A percentile compares a stretch with the other conserved stretches of the same genome.
phyloP scores from a whole-genome alignment of 352 stramenopile species.

The Pythium oligandrum region DNA sequence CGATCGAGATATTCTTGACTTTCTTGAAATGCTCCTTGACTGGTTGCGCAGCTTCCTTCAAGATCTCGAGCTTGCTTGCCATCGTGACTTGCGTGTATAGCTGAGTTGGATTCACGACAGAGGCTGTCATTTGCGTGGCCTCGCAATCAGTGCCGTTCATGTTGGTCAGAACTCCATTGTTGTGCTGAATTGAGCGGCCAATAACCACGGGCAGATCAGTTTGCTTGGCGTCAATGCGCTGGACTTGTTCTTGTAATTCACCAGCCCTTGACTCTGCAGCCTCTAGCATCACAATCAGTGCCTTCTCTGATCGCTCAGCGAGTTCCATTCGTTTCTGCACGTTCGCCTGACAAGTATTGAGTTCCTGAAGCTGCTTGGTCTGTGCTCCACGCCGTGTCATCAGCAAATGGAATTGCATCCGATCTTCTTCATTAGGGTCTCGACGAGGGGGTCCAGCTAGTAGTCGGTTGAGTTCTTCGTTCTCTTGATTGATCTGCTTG shows the following conservation, averaged over 20 bases:
- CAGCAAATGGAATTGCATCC: slow-evolving; percentile 52
- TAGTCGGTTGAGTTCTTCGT: slow-evolving; percentile 36
- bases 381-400: slow-evolving; percentile 35
- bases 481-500: slow-evolving; percentile 35
- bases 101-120: slow-evolving; percentile 24
- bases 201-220: slow-evolving; percentile 55
- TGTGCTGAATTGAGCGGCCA: slow-evolving; percentile 40
- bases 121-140: slow-evolving; percentile 12
- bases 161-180: neutral
- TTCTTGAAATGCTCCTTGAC: slow-evolving; percentile 59
- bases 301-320: slow-evolving; percentile 28
- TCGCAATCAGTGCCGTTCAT: neutral
- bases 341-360: slow-evolving; percentile 35
- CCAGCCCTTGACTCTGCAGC: slow-evolving; percentile 20
- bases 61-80: slow-evolving; percentile 58
- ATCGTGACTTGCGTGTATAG: slow-evolving; percentile 49
- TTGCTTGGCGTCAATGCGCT: slow-evolving; percentile 21
- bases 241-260: slow-evolving; percentile 22
- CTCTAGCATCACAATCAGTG: slow-evolving; percentile 31
- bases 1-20: slow-evolving; percentile 34
- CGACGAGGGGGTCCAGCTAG: slow-evolving; percentile 58
- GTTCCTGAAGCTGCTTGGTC: slow-evolving; percentile 44
- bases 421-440: slow-evolving; percentile 56
- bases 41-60: slow-evolving; percentile 42
- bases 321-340: slow-evolving; percentile 48